phyloP scores from a whole-genome alignment of 345 rosid genomes.

The Ailanthus altissimus region DNA sequence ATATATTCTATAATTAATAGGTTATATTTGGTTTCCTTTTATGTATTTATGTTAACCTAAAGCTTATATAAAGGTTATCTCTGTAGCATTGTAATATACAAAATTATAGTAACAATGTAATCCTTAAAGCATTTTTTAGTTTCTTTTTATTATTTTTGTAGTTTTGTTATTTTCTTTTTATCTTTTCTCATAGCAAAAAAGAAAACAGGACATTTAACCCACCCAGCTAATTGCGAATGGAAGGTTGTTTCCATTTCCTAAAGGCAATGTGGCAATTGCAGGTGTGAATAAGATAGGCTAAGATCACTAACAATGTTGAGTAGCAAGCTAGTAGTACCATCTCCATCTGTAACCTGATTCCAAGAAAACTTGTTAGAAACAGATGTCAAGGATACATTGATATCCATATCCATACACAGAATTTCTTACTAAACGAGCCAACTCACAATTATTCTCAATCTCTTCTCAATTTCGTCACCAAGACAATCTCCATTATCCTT shows the following conservation, averaged over 20 bases:
- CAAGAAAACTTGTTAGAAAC: conserved; percentile 14
- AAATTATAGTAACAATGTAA: too few relatives aligned
- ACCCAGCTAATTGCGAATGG: conserved; percentile 85
- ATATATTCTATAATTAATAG: too few relatives aligned
- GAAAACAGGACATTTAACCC: conserved; percentile 21
- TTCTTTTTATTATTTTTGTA: too few relatives aligned
- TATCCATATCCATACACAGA: background rate
- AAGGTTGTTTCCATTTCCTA: conserved; percentile 82
- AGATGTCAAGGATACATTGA: background rate
- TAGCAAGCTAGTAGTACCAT: conserved; percentile 79
- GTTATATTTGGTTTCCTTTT: too few relatives aligned
- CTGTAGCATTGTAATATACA: too few relatives aligned
- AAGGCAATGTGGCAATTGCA: conserved; percentile 66
- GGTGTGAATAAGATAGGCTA: conserved; percentile 64
- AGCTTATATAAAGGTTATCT: too few relatives aligned
- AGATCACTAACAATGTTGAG: conserved; percentile 75
- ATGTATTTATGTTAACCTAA: too few relatives aligned
- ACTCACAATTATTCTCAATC: conserved; percentile 68
- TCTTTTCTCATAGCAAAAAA: too few relatives aligned
- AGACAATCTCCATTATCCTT: conserved; percentile 48
- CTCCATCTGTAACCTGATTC: conserved; percentile 74
- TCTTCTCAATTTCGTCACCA: conserved; percentile 50
- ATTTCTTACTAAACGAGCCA: background rate
- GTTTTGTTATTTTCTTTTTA: too few relatives aligned
- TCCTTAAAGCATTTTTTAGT: too few relatives aligned